Evolutionary conservation across 2,329 filamentous ascomycete genomes (phyloP).

Genomic region (Ophiosphaerella herpotricha): DNA sequence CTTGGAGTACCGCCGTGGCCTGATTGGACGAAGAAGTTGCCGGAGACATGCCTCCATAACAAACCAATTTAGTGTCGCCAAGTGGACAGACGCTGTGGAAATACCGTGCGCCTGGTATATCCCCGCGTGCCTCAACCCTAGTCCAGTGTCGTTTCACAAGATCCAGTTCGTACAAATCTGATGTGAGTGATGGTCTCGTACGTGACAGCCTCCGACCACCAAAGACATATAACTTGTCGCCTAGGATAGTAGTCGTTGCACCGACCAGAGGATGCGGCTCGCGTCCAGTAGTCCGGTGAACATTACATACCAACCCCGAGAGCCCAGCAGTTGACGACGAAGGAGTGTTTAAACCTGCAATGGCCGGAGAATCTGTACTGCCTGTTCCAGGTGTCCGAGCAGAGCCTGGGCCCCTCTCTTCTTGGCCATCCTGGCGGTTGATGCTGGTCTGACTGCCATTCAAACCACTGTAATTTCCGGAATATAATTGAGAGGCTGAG

Average conservation of each 20-base stretch:
- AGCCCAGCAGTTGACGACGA: constrained; percentile 61
- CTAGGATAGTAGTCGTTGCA: constrained; percentile 91
- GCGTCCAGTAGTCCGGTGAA: constrained; percentile 81
- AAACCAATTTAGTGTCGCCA: constrained; percentile 94
- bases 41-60: constrained; percentile 97
- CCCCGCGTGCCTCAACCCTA: constrained; percentile 81
- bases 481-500: constrained; percentile 49
- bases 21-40: constrained; percentile 54
- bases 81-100: constrained; percentile 96
- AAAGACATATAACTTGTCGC: constrained; percentile 96
- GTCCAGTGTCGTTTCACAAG: constrained; percentile 91
- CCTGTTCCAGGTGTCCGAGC: constrained; percentile 46
- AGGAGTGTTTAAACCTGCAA: constrained; percentile 44
- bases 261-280: constrained; percentile 92
- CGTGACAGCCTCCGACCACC: constrained; percentile 86
- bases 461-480: constrained; percentile 46
- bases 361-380: constrained; percentile 52
- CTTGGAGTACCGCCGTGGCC: constrained; percentile 42
- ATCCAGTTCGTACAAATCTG: constrained; percentile 92
- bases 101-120: constrained; percentile 88
- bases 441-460: constrained; percentile 55
- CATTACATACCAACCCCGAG: constrained; percentile 70
- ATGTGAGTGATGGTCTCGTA: constrained; percentile 81
- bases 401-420: constrained; percentile 42
- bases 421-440: constrained; percentile 49